A percentile compares a stretch with the other conserved stretches of the same genome.
Conservation (phyloP, 768 basidiomycete genomes). For the Guyanaporus albipodus region DNA sequence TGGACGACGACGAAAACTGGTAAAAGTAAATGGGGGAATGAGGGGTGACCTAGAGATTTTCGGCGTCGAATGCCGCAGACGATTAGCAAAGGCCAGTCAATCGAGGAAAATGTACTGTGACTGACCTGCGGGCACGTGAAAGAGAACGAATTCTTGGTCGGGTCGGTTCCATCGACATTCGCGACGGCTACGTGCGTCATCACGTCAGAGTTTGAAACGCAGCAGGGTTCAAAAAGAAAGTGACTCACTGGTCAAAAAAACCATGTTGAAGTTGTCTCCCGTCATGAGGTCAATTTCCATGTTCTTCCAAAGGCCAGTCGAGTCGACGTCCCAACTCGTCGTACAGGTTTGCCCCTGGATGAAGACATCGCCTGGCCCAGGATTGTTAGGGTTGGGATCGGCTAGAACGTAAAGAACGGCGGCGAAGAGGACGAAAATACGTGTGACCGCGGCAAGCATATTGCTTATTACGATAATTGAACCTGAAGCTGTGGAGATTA, state of each 20-base stretch:
- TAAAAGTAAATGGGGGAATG: conserved; percentile 77
- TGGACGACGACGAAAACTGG: conserved; percentile 54
- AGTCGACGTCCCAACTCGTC: conserved; percentile 58
- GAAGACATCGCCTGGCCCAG: conserved; percentile 56
- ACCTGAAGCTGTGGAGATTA: too few species aligned
- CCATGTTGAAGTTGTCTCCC: conserved; percentile 67
- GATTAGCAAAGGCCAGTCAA: neutral
- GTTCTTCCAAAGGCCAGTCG: conserved; percentile 57
- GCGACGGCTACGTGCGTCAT: conserved; percentile 57
- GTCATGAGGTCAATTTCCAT: conserved; percentile 82
- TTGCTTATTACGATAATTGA: conserved; percentile 4
- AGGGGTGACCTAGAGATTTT: conserved; percentile 46
- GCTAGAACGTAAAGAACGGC: conserved; percentile 42
- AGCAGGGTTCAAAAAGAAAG: neutral
- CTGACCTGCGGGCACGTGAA: conserved; percentile 67
- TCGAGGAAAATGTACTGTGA: neutral
- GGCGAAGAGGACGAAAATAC: conserved; percentile 19
- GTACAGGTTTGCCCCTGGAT: conserved; percentile 53
- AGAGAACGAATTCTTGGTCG: conserved; percentile 40
- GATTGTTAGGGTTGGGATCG: conserved; percentile 54
- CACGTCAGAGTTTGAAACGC: neutral
- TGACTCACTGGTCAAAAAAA: conserved; percentile 58
- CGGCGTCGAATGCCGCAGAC: neutral
- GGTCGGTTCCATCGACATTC: conserved; percentile 59
- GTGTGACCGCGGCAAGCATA: conserved; percentile 18